Evolutionary conservation across 1,139 yeast species (phyloP).

Genomic region (Scheffersomyces titani): DNA sequence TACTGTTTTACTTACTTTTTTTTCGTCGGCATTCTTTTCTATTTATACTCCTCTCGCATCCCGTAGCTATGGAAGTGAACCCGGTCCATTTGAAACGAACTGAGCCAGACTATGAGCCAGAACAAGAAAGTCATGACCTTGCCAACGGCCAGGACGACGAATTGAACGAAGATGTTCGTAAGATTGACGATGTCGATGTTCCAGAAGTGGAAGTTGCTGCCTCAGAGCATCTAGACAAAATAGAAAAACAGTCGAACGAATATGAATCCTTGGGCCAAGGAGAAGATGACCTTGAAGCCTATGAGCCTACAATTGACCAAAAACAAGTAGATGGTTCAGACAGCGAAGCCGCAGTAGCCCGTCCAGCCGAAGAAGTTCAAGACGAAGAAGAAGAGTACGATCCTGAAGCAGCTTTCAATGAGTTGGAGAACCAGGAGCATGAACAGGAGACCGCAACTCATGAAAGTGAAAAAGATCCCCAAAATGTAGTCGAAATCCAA

Average conservation of each 20-base stretch:
- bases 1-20: too few species aligned
- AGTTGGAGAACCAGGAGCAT: background rate
- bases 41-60: background rate
- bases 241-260: background rate
- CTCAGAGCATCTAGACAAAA: background rate
- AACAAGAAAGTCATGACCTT: background rate
- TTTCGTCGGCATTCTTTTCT: background rate
- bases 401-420: slow-evolving; percentile 16
- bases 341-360: background rate
- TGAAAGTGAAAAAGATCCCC: background rate
- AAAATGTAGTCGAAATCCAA: slow-evolving; percentile 4
- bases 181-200: background rate
- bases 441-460: background rate
- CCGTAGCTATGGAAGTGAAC: background rate
- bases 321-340: background rate
- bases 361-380: slow-evolving; percentile 3
- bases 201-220: background rate
- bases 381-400: slow-evolving; percentile 23
- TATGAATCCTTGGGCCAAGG: background rate
- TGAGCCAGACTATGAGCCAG: background rate
- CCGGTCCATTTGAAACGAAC: background rate
- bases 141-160: background rate
- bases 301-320: background rate
- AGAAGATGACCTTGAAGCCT: slow-evolving; percentile 3
- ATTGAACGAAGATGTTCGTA: background rate